Evolutionary conservation across 2,329 filamentous ascomycete genomes (phyloP), one percentile per base, ranked within the genome.

Genomic region (Neobulgaria alba): DNA sequence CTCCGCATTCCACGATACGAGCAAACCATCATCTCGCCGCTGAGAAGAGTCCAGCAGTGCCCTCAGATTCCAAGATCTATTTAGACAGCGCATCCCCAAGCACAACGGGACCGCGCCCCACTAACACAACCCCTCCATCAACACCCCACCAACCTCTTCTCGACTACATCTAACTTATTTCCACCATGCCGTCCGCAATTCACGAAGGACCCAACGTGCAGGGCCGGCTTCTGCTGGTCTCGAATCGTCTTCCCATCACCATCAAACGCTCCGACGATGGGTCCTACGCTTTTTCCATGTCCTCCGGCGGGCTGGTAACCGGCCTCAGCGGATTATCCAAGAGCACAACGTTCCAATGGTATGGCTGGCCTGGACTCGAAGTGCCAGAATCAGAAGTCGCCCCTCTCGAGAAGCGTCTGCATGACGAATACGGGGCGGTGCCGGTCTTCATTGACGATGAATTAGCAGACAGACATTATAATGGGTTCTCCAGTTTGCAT

Each of bases 261-360:
- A 94, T 96, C 67, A 95, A 95, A 68, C 82, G 86, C 52, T 82
- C 82, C 39, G 86, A 92, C 38, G 86, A 95, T 70, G 89, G 87
- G 57, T 82, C 83, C 62, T 98, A 95, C 68, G 77, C 81, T 58
- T 95, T 94, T 64, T 87, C 84, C 61, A 95, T 95, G 85, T 96
- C 90, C 34, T 96, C 92, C 2, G 92, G 92, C 43, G 92, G 92
- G 30, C 76, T 98, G 30, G 92, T 96, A 57, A 95, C 87, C 37
- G 92, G 92, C 15, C 72, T 98, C 46, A 94, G 86, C 52, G 92
- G 92, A 18, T 68, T 96, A 43, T 82, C 85, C 56, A 95, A 95
- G 66, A 84, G 86, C 21, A 95, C 87, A 18, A 90, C 82, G 53
- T 96, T 96, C 65, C 85, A 92, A 63, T 98, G 92, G 92, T 96